Conservation (phyloP, 2,329 filamentous ascomycete genomes). For the Cladosporium sp. region DNA sequence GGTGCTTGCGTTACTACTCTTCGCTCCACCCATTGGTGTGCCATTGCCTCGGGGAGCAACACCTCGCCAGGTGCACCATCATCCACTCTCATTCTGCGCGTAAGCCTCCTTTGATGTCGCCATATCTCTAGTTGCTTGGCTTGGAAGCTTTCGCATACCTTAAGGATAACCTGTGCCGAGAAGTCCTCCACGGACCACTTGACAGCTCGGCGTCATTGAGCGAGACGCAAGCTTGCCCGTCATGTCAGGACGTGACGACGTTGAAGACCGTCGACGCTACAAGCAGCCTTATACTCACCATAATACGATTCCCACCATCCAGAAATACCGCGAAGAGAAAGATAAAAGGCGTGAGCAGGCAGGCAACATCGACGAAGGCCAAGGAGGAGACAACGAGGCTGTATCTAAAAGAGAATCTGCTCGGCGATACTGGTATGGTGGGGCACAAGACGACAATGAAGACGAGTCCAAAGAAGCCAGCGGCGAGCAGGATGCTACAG, state of each 20-base stretch:
- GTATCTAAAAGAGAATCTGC: conserved; percentile 29
- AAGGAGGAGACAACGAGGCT: conserved; percentile 26
- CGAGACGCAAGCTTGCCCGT: background rate
- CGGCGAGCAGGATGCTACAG: background rate
- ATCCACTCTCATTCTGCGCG: background rate
- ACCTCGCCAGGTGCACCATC: background rate
- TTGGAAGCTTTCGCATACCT: background rate
- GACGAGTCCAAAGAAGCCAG: conserved; percentile 9
- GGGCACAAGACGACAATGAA: conserved; percentile 13
- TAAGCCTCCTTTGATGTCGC: background rate
- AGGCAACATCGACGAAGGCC: conserved; percentile 24
- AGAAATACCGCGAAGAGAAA: conserved; percentile 45
- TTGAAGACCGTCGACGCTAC: conserved; percentile 38
- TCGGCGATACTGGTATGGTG: conserved; percentile 20
- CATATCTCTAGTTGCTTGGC: conserved; percentile 3
- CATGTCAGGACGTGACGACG: conserved; percentile 37
- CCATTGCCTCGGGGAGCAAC: background rate
- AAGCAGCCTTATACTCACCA: conserved; percentile 41
- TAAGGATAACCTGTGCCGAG: background rate
- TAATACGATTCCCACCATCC: conserved; percentile 45
- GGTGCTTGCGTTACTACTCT: background rate
- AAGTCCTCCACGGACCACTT: background rate
- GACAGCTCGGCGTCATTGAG: background rate
- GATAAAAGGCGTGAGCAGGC: conserved; percentile 35
- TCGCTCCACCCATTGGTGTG: background rate